These are phyloP conservation scores for Aspergillus hortae DNA, from an alignment of 2,329 filamentous ascomycete species.

Conservation along the genomic window DNA sequence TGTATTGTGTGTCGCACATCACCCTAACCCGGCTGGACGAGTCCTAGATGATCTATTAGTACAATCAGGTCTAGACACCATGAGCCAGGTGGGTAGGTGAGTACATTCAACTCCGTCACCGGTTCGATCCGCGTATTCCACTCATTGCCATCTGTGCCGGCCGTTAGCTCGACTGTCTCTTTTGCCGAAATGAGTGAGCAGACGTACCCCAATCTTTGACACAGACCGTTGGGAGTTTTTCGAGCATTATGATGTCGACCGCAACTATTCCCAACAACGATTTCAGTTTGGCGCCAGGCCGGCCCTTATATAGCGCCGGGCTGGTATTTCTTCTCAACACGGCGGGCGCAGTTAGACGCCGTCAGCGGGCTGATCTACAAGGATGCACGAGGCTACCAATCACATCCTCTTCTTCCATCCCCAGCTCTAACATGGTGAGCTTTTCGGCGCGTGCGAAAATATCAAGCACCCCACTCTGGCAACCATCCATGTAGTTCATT, in stretches of 20 bases:
- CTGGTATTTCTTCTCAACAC: background rate
- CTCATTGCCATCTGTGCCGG: background rate
- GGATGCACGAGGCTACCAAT: background rate
- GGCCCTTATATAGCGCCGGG: background rate
- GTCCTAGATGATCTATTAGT: background rate
- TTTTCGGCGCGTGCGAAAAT: no score
- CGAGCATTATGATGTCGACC: background rate
- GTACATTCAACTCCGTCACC: background rate
- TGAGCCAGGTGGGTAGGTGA: background rate
- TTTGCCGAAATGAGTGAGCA: no score
- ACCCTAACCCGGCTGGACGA: background rate
- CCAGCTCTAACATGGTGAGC: background rate
- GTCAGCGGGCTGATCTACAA: background rate
- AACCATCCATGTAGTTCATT: conserved; percentile 2
- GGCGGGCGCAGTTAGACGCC: background rate
- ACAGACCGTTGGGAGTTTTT: background rate
- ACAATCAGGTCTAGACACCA: background rate
- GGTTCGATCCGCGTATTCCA: background rate
- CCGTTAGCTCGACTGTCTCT: background rate
- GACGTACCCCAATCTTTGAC: no score
- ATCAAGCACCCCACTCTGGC: background rate
- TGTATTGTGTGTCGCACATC: background rate
- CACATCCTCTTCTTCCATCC: background rate
- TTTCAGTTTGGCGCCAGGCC: background rate
- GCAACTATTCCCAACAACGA: background rate